A percentile compares a stretch with the other conserved stretches of the same genome.
Conservation (phyloP, 2,329 filamentous ascomycete species). For the Cladosporium cucumerinum region DNA sequence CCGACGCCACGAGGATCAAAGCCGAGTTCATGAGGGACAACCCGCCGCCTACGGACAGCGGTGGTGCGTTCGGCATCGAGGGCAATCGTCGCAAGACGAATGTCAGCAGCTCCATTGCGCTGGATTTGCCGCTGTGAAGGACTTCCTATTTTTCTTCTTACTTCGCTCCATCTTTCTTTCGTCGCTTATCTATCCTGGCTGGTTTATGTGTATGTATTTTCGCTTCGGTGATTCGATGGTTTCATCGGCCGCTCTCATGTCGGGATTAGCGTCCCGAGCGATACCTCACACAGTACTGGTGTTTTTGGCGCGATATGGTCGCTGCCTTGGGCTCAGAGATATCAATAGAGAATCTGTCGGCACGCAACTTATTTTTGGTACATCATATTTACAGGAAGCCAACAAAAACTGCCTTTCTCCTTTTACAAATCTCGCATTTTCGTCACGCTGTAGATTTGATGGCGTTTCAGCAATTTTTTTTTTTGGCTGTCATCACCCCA, state of each 20-base stretch:
- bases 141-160: not conserved
- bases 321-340: not conserved
- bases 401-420: not conserved
- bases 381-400: not conserved
- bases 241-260: not conserved
- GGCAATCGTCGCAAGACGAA: constrained; percentile 33
- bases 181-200: not conserved
- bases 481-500: no score
- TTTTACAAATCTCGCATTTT: no score
- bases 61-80: constrained; percentile 14
- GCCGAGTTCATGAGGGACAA: constrained; percentile 38
- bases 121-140: constrained; percentile 22
- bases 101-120: constrained; percentile 30
- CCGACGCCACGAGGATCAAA: constrained; percentile 52
- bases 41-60: constrained; percentile 23
- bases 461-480: no score
- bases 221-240: not conserved
- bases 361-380: not conserved
- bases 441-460: no score
- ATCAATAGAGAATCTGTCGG: not conserved
- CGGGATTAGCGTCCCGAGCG: not conserved
- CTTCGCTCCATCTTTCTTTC: not conserved
- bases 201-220: not conserved
- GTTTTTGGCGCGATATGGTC: not conserved
- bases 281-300: not conserved